Percentiles rank a stretch among this genome's conserved stretches.
These are phyloP conservation scores for Helicocarpus griseus DNA, from an alignment of 2,329 filamentous ascomycete genomes.

Conservation along the genomic window DNA sequence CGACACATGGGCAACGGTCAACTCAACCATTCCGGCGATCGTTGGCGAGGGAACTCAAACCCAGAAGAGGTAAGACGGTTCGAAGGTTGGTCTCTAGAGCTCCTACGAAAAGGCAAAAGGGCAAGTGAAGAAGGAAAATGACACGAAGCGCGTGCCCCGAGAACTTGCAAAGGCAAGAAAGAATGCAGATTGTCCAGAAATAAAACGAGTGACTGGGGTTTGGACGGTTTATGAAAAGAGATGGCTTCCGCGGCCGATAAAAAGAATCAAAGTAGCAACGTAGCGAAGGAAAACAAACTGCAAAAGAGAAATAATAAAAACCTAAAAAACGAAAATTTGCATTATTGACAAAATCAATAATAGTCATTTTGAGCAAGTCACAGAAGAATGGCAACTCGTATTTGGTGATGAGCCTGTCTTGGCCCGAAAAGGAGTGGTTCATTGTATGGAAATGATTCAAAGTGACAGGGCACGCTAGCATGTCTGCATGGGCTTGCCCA, in stretches of 20 bases:
- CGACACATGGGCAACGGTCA: conserved; percentile 31
- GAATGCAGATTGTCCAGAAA: not conserved
- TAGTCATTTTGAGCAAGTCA: too few species aligned
- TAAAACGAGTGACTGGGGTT: not conserved
- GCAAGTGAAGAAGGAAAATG: not conserved
- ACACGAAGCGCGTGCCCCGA: not conserved
- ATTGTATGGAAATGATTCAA: too few species aligned
- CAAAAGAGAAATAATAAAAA: too few species aligned
- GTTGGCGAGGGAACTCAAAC: not conserved
- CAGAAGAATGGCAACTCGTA: too few species aligned
- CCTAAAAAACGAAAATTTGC: too few species aligned
- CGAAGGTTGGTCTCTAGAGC: too few species aligned
- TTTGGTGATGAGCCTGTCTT: too few species aligned
- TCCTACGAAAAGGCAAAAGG: too few species aligned
- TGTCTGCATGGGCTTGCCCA: too few species aligned
- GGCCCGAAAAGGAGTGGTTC: too few species aligned
- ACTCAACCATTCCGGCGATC: conserved; percentile 5
- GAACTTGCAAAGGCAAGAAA: not conserved
- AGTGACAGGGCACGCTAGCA: too few species aligned
- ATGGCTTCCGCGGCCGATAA: not conserved
- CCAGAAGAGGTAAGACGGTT: not conserved
- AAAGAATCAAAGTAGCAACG: not conserved
- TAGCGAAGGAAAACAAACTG: not conserved
- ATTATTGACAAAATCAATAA: too few species aligned
- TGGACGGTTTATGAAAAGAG: not conserved